phyloP scores from a whole-genome alignment of 208 protist genomes.

The Naegleria gruberi region DNA sequence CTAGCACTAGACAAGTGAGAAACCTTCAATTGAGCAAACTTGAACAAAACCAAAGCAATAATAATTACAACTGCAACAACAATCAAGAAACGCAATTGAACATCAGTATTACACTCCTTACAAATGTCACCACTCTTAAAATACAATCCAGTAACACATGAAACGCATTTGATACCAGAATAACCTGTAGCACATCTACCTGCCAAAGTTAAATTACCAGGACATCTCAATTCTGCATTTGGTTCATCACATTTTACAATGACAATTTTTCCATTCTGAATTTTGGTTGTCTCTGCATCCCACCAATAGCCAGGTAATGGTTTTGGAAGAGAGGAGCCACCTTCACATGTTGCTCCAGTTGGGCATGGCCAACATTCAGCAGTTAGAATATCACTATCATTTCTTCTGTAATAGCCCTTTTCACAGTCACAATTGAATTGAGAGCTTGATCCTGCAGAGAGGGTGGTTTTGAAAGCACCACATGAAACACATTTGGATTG shows the following conservation, averaged over 20 bases:
- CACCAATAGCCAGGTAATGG: background rate
- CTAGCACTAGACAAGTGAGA: background rate
- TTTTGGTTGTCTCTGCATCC: background rate
- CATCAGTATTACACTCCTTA: background rate
- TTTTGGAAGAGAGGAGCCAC: background rate
- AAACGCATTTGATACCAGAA: background rate
- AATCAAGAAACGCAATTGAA: background rate
- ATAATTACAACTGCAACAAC: background rate
- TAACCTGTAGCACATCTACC: background rate
- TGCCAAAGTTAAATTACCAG: background rate
- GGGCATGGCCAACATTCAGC: background rate
- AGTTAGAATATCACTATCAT: background rate
- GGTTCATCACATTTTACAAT: background rate
- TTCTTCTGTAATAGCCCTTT: background rate
- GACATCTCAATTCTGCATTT: background rate
- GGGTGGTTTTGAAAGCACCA: background rate
- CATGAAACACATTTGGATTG: background rate
- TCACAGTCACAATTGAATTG: background rate
- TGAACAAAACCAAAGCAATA: background rate
- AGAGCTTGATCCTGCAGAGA: too few species aligned
- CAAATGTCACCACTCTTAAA: background rate
- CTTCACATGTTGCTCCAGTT: background rate
- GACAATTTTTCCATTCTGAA: background rate
- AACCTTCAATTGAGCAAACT: conserved; percentile 21
- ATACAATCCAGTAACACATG: background rate